phyloP scores from a whole-genome alignment of 2,329 filamentous ascomycete species.

The Phaeophleospora eucalypticola region DNA sequence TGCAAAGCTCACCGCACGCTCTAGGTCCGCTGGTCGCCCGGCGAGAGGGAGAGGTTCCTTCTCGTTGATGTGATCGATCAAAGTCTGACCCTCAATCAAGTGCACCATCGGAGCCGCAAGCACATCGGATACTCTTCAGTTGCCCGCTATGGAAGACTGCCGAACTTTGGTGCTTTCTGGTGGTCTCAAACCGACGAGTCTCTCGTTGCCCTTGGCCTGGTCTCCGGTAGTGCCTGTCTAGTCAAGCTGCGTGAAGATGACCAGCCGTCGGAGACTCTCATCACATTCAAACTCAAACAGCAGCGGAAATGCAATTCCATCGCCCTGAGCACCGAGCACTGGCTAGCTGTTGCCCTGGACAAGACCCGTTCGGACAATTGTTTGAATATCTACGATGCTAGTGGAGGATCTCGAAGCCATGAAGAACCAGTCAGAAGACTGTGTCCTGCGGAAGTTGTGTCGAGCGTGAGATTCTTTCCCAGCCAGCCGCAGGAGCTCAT shows the following conservation, averaged over 20 bases:
- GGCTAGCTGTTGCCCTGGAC: conserved; percentile 74
- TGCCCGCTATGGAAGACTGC: conserved; percentile 47
- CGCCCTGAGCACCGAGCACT: conserved; percentile 67
- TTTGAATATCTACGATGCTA: conserved; percentile 78
- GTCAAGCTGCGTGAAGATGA: conserved; percentile 65
- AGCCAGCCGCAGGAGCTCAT: conserved; percentile 71
- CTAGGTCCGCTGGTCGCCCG: conserved; percentile 55
- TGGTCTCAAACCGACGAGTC: conserved; percentile 61
- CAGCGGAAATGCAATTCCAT: conserved; percentile 76
- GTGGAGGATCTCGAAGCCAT: conserved; percentile 50
- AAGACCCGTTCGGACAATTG: conserved; percentile 77
- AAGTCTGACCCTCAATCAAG: conserved; percentile 55
- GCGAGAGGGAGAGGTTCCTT: conserved; percentile 54
- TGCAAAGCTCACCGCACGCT: too few relatives aligned
- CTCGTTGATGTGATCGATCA: conserved; percentile 59
- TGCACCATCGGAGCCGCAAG: conserved; percentile 36
- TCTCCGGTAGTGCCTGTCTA: conserved; percentile 70
- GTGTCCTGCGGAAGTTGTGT: conserved; percentile 66
- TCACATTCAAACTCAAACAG: conserved; percentile 69
- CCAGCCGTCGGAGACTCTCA: conserved; percentile 39
- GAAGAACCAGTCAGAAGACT: conserved; percentile 52
- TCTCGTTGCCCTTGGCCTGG: conserved; percentile 70
- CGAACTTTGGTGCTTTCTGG: conserved; percentile 61
- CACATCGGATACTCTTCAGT: conserved; percentile 51
- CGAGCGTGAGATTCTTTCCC: conserved; percentile 77